Evolutionary conservation across 1,139 yeast genomes (phyloP).

Genomic region (Hemisphaericaspora lyxosophila): DNA sequence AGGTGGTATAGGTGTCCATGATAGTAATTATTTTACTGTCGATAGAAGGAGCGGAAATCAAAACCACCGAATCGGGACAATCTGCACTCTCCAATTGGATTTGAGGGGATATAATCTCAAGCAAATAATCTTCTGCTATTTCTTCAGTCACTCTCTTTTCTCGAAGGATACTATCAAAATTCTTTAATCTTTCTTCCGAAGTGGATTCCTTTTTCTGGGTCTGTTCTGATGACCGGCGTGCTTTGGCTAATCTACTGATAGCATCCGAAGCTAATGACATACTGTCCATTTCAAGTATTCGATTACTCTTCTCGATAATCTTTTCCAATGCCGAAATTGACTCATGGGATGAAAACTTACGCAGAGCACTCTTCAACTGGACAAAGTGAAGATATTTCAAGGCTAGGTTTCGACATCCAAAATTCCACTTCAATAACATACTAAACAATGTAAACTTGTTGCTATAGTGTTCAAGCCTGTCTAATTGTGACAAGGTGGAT

Average conservation of each 20-base stretch:
- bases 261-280: constrained; percentile 7
- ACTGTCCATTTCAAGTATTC: constrained; percentile 11
- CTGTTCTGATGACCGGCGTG: constrained; percentile 1
- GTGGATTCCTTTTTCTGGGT: constrained; percentile 10
- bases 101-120: constrained; percentile 83
- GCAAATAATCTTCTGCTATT: constrained; percentile 61
- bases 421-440: constrained; percentile 48
- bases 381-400: constrained; percentile 43
- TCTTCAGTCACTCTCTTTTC: constrained; percentile 39
- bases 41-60: constrained; percentile 39
- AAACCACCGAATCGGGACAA: constrained; percentile 61
- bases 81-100: constrained; percentile 73
- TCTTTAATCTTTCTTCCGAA: constrained; percentile 28
- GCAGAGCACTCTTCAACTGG: constrained; percentile 27
- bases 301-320: constrained; percentile 23
- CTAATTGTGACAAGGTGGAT: constrained; percentile 12
- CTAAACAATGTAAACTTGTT: constrained; percentile 42
- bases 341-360: constrained; percentile 37
- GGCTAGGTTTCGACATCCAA: constrained; percentile 34
- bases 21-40: constrained; percentile 42
- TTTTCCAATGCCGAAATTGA: constrained; percentile 40
- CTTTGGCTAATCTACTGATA: constrained; percentile 5
- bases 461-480: constrained; percentile 30
- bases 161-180: constrained; percentile 55
- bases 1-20: constrained; percentile 23